A percentile compares a stretch with the other conserved stretches of the same genome.
These are phyloP conservation scores for Psilocybe cubensis DNA, from an alignment of 768 basidiomycete species.

Conservation along the genomic window DNA sequence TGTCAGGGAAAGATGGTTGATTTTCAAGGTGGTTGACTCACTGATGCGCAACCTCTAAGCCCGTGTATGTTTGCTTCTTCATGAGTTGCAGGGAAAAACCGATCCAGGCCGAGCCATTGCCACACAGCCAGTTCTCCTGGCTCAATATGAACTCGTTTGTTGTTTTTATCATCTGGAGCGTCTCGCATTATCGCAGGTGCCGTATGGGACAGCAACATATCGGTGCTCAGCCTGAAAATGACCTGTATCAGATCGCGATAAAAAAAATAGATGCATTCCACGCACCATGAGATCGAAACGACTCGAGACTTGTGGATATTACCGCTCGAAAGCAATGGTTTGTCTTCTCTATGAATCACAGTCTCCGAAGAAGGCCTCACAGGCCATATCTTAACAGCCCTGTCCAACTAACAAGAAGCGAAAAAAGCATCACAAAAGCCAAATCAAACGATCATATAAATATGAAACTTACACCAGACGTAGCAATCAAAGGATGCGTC, in stretches of 20 bases:
- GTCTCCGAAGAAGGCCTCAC: slow-evolving; percentile 42
- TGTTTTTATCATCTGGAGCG: slow-evolving; percentile 23
- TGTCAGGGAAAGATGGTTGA: not conserved
- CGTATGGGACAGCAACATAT: slow-evolving; percentile 58
- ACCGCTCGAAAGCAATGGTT: slow-evolving; percentile 74
- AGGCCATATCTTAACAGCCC: slow-evolving; percentile 77
- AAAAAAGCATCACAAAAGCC: no score
- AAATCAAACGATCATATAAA: not conserved
- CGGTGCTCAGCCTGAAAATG: slow-evolving; percentile 54
- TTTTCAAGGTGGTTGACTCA: no score
- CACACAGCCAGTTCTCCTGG: slow-evolving; percentile 62
- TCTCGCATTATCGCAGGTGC: slow-evolving; percentile 52
- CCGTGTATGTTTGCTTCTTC: slow-evolving; percentile 31
- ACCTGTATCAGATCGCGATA: not conserved
- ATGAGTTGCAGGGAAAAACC: slow-evolving; percentile 61
- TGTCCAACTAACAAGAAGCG: slow-evolving; percentile 62
- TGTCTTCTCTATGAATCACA: slow-evolving; percentile 64
- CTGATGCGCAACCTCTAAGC: slow-evolving; percentile 63
- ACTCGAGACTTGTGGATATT: slow-evolving; percentile 69
- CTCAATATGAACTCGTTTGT: slow-evolving; percentile 34
- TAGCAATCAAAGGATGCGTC: slow-evolving; percentile 66
- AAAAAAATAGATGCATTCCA: not conserved
- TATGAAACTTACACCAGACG: slow-evolving; percentile 64
- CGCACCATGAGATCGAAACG: slow-evolving; percentile 66
- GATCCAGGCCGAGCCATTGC: slow-evolving; percentile 68